A percentile compares a stretch with the other conserved stretches of the same genome.
phyloP scores from a whole-genome alignment of 176 grass and related monocot genomes.

The Zoysia japonica region DNA sequence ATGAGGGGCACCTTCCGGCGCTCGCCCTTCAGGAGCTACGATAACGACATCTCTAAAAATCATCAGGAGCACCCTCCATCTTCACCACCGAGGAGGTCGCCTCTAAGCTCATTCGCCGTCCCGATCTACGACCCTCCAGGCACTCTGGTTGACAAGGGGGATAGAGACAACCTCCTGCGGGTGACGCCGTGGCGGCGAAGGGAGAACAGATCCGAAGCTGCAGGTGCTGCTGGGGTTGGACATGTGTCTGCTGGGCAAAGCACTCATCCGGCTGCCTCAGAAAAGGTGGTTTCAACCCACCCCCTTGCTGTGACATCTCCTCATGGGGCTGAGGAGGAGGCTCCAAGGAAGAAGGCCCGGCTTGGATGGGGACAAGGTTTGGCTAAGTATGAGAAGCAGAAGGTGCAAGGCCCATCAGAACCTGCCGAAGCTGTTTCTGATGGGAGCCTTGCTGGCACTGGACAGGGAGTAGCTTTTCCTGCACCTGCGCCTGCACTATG shows the following conservation, averaged over 20 bases:
- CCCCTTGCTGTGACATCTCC: slow-evolving; percentile 6
- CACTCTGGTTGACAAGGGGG: slow-evolving; percentile 52
- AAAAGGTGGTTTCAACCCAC: slow-evolving; percentile 37
- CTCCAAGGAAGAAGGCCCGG: slow-evolving; percentile 73
- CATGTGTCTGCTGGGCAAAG: slow-evolving; percentile 31
- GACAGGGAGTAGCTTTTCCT: slow-evolving; percentile 8
- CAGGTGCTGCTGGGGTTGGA: slow-evolving; percentile 33
- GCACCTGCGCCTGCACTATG: background rate
- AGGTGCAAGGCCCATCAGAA: slow-evolving; percentile 61
- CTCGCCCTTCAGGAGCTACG: slow-evolving; percentile 52
- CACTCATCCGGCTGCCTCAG: slow-evolving; percentile 18
- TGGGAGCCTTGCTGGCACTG: slow-evolving; percentile 18
- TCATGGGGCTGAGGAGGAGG: slow-evolving; percentile 54
- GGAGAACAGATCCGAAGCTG: slow-evolving; percentile 58
- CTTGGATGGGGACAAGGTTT: slow-evolving; percentile 97
- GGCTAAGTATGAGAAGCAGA: slow-evolving; percentile 95
- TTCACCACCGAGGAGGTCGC: slow-evolving; percentile 50
- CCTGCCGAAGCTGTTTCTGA: slow-evolving; percentile 29
- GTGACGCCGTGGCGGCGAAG: slow-evolving; percentile 60
- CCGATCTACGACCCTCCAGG: slow-evolving; percentile 58
- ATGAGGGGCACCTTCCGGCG: slow-evolving; percentile 58
- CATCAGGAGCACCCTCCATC: slow-evolving; percentile 55
- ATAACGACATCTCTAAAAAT: slow-evolving; percentile 50
- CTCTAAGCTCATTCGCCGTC: slow-evolving; percentile 77
- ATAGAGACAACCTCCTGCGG: slow-evolving; percentile 50